Percentiles rank a stretch among this genome's conserved stretches.
Conservation (phyloP, 768 basidiomycete genomes). For the Sutorius australiensis region DNA sequence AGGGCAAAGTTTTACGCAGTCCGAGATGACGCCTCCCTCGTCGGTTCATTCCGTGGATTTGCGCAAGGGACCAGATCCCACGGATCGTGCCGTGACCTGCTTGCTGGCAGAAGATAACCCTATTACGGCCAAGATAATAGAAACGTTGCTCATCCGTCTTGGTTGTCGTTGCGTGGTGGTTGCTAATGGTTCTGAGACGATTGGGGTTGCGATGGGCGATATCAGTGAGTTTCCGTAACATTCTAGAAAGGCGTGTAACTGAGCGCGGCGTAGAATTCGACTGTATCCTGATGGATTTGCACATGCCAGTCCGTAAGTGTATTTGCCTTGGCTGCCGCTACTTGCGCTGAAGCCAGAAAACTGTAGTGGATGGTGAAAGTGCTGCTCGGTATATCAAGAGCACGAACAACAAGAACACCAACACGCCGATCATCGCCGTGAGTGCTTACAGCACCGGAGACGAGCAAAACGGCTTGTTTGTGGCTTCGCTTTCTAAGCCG, state of each 20-base stretch:
- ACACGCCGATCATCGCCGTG: constrained; percentile 88
- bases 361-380: constrained; percentile 85
- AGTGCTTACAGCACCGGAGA: constrained; percentile 82
- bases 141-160: constrained; percentile 87
- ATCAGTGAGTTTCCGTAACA: constrained; percentile 65
- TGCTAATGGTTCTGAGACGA: constrained; percentile 93
- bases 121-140: constrained; percentile 95
- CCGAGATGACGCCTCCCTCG: constrained; percentile 68
- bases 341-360: constrained; percentile 9
- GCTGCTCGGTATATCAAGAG: constrained; percentile 97
- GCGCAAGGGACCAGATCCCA: constrained; percentile 71
- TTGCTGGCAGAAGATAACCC: constrained; percentile 97
- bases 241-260: neutral
- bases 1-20: constrained; percentile 51
- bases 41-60: constrained; percentile 84
- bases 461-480: constrained; percentile 66
- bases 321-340: neutral
- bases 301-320: constrained; percentile 87
- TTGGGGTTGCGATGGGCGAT: constrained; percentile 95
- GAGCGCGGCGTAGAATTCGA: constrained; percentile 69
- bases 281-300: constrained; percentile 90
- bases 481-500: constrained; percentile 84
- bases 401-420: constrained; percentile 92
- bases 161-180: constrained; percentile 96
- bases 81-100: constrained; percentile 87